Evolutionary conservation across 2,329 filamentous ascomycete species (phyloP).

Genomic region (Aspergillus fischeri): DNA sequence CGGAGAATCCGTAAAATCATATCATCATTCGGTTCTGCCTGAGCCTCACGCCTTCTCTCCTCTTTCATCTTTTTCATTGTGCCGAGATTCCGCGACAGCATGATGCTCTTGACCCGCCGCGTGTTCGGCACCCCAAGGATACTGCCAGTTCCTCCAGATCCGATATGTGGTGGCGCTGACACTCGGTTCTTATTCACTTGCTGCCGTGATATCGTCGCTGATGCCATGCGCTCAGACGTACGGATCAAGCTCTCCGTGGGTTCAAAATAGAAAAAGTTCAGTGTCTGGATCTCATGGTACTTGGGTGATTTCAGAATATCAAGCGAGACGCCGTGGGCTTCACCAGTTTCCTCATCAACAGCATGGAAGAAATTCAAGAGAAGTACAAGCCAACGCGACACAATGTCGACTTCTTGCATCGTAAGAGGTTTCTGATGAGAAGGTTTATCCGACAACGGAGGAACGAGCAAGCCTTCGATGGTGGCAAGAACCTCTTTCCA

Average conservation of each 20-base stretch:
- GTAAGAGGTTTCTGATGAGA: conserved; percentile 78
- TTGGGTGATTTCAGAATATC: conserved; percentile 95
- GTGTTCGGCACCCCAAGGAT: conserved; percentile 47
- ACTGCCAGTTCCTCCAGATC: conserved; percentile 36
- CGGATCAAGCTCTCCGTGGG: conserved; percentile 85
- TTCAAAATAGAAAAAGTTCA: conserved; percentile 99
- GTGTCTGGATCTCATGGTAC: conserved; percentile 92
- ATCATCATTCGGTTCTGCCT: conserved; percentile 94
- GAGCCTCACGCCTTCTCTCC: conserved; percentile 90
- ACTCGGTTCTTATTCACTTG: conserved; percentile 64
- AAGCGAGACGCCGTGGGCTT: conserved; percentile 80
- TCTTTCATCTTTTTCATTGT: conserved; percentile 96
- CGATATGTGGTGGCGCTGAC: conserved; percentile 61
- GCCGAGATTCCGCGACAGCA: conserved; percentile 89
- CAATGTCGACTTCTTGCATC: conserved; percentile 86
- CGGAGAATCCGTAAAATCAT: conserved; percentile 94
- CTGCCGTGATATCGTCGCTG: conserved; percentile 74
- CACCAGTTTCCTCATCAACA: conserved; percentile 74
- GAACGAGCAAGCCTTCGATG: conserved; percentile 84
- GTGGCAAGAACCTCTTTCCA: conserved; percentile 98
- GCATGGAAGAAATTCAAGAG: conserved; percentile 95
- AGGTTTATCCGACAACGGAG: conserved; percentile 90
- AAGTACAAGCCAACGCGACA: conserved; percentile 89
- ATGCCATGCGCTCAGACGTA: conserved; percentile 94
- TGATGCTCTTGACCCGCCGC: conserved; percentile 65